phyloP scores from a whole-genome alignment of 257 asterid species.

The Apocynum venetum region DNA sequence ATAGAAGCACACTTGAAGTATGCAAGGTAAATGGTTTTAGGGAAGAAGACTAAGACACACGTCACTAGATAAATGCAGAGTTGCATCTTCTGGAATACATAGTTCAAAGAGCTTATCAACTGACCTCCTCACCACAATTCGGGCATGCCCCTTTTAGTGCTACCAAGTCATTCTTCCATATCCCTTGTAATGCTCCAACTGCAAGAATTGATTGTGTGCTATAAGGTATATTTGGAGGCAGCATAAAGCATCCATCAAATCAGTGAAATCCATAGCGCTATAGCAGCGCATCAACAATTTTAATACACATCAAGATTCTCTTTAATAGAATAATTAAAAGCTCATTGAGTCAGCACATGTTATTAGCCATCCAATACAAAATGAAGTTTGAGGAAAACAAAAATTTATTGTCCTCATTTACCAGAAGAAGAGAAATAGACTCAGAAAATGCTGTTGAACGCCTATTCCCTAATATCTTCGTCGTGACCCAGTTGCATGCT shows the following conservation, averaged over 20 bases:
- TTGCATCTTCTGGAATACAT: neutral
- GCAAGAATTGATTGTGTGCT: slow-evolving; percentile 28
- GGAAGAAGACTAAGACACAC: neutral
- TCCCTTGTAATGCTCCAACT: slow-evolving; percentile 89
- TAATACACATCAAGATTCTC: neutral
- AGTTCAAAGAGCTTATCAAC: neutral
- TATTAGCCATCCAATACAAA: neutral
- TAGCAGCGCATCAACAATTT: neutral
- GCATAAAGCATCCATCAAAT: neutral
- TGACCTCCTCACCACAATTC: slow-evolving; percentile 94
- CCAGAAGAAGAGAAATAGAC: neutral
- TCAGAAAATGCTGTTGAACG: neutral
- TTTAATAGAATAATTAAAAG: neutral
- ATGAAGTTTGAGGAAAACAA: neutral
- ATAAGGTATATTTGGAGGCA: slow-evolving; percentile 9
- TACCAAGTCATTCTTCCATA: slow-evolving; percentile 85
- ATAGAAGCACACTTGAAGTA: neutral
- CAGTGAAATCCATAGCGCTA: neutral
- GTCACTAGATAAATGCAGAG: neutral
- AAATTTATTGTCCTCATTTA: neutral
- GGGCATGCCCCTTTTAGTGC: slow-evolving; percentile 94
- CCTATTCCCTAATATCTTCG: neutral
- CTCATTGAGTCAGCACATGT: neutral
- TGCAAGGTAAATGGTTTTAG: neutral
- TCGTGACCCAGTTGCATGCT: neutral